Evolutionary conservation across 139 green algal genomes (phyloP), one percentile per base, ranked within the genome.

Genomic region (Trebouxia sp.): DNA sequence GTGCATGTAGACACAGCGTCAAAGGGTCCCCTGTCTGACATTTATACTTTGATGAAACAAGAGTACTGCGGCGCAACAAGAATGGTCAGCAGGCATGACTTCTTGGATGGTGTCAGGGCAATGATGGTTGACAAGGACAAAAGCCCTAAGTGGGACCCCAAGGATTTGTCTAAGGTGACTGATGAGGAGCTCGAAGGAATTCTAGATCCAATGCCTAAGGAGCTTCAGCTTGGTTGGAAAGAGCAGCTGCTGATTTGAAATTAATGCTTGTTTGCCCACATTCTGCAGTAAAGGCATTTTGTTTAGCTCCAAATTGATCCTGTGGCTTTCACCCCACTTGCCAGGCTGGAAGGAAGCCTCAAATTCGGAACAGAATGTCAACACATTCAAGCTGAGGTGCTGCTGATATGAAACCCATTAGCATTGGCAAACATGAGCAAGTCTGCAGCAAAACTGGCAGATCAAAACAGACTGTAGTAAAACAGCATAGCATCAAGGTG

Each of bases 101-200:
- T 80, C 38, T 9, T 58, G 12, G 75, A 80, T 10, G 75, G 75
- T 22, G 75, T 80, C 22, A 77, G 76, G 26, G 76, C 76, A 22
- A 32, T 51, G 51, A 45, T 81, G 76, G 76, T 81, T 17, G 76
- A 81, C 37, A 81, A 81, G 39, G 76, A 81, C 35, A 81, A 51
- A 22, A 72, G 4, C 35, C 76, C 76, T 37, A 53, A 72, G 53
- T 81, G 76, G 76, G 11, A 53, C 1, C 76, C 76, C 24, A 43
- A 47, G 37, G 51, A 70, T 1, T 39, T 81, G 24, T 43, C 24
- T 35, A 17, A 53, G 28, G 50, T 81, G 28, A 17, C 32, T 32
- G 51, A 72, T 39, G 51, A 53, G 9, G 50, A 70, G 1, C 38
- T 81, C 22, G 53, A 81, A 6, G 50, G 37, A 3, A 47, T 81